Conservation (phyloP, 1,284 basidiomycete species). For the Microbotryum intermedium region DNA sequence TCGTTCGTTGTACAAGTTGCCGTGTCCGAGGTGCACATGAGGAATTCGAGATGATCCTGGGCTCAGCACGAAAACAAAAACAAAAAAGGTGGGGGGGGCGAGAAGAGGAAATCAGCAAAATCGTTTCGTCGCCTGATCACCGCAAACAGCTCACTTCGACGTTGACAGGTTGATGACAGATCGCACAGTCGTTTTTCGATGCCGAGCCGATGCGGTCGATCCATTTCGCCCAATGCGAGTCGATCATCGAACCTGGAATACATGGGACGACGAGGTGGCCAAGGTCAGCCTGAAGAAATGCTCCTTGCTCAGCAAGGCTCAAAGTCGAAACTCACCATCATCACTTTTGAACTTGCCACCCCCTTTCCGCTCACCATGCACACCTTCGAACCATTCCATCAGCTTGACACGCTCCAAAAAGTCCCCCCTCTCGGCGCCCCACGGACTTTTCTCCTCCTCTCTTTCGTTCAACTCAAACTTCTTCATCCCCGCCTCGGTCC, state of each 20-base stretch:
- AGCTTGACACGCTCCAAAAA: conserved; percentile 13
- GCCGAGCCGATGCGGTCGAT: conserved; percentile 37
- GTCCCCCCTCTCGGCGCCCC: conserved; percentile 12
- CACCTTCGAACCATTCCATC: conserved; percentile 50
- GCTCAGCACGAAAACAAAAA: too few species aligned
- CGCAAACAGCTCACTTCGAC: conserved; percentile 45
- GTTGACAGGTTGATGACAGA: conserved; percentile 49
- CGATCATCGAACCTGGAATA: conserved; percentile 48
- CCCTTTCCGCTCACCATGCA: conserved; percentile 51
- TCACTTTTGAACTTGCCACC: conserved; percentile 52
- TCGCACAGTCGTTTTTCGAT: conserved; percentile 45
- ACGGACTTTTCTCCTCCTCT: conserved; percentile 6
- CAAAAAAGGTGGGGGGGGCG: not conserved
- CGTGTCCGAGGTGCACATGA: conserved; percentile 45
- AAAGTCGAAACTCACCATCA: conserved; percentile 47
- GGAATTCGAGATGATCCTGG: conserved; percentile 53
- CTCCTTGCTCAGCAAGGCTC: conserved; percentile 14
- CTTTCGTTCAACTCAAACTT: conserved; percentile 12
- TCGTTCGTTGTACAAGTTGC: not conserved
- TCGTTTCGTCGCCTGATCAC: too few species aligned
- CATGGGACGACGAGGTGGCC: too few species aligned
- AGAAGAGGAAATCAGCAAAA: not conserved
- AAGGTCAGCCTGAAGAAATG: too few species aligned
- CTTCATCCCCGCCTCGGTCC: conserved; percentile 14
- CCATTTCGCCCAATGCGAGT: conserved; percentile 51